Evolutionary conservation across 164 flowering plant species (phyloP), one percentile per base, ranked within the genome.

Genomic region (Vitis rotundifolia): DNA sequence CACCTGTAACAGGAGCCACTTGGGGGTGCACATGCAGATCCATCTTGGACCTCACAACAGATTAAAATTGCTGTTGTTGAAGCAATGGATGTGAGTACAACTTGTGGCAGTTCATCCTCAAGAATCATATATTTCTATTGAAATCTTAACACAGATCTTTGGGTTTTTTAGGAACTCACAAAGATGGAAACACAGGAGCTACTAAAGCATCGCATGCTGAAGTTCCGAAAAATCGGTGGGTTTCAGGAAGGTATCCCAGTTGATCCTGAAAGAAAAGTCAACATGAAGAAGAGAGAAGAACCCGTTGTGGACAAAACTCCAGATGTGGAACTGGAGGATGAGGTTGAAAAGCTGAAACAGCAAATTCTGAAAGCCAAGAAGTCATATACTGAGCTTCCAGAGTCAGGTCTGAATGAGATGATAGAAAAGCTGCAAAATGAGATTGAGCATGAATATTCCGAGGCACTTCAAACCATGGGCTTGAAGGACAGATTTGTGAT

Each of bases 21-120:
- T 31, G 99, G 98, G 67, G 99, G 99, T 78, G 99, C 98, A 59
- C 99, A 95, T 84, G 77, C 84, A 6, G 97, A 90, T 86, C 87
- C 98, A 49, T 31, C 81, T 68, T 89, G 97, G 98, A 90, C 97
- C 51, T 95, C 99, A 16, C 85, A 91, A 71, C 97, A 86, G 77
- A 90, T 95, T 69, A 95, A 88, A 80, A 56, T 12, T 66, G 94
- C 94, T 66, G 76, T 95, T 49, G 71, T 79, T 51, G 85, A 87
- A 57, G 28, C 87, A 66, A 93, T 93, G 97, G 91, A 83, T 82
- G 99, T 95, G 69, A 82, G 99, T 80, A 60, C 19, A n/a, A 65
- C 59, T 63, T 19, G 9, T 10, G 5, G n/a, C 58, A 5, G 49
- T 53, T 49, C 26, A 56, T 54, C 56, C 16, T 18, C 26, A 29